These are phyloP conservation scores for Botrytis squamosa DNA, from an alignment of 2,329 filamentous ascomycete species.

Conservation along the genomic window DNA sequence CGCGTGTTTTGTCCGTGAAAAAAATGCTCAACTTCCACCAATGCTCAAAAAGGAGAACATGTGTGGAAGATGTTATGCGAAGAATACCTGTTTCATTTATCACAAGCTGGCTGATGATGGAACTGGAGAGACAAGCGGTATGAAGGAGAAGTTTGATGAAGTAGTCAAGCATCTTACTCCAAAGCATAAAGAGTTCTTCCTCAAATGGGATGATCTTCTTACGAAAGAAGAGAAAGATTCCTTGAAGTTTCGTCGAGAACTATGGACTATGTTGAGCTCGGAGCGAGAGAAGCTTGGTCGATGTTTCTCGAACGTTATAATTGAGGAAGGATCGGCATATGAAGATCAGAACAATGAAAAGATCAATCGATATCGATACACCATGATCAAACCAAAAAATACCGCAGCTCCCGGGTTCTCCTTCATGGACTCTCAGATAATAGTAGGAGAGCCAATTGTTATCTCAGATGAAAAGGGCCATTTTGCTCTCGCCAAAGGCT, in stretches of 20 bases:
- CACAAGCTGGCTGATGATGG: slow-evolving; percentile 88
- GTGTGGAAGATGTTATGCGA: slow-evolving; percentile 87
- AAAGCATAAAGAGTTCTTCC: slow-evolving; percentile 77
- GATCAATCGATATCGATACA: slow-evolving; percentile 90
- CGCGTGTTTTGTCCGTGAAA: slow-evolving; percentile 79
- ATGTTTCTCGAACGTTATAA: slow-evolving; percentile 84
- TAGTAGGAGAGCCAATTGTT: slow-evolving; percentile 87
- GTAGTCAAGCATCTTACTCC: slow-evolving; percentile 74
- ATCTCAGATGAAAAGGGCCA: slow-evolving; percentile 93
- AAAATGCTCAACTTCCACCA: slow-evolving; percentile 73
- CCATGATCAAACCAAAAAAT: slow-evolving; percentile 65
- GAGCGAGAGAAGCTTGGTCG: slow-evolving; percentile 86
- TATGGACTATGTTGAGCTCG: slow-evolving; percentile 92
- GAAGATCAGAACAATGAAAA: slow-evolving; percentile 71
- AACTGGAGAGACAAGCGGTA: slow-evolving; percentile 74
- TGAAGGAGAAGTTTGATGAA: slow-evolving; percentile 79
- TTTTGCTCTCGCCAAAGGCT: slow-evolving; percentile 91
- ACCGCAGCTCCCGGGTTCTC: slow-evolving; percentile 63
- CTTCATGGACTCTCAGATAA: slow-evolving; percentile 87
- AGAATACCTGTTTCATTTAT: slow-evolving; percentile 87
- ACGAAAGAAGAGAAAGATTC: slow-evolving; percentile 93
- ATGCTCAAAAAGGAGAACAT: slow-evolving; percentile 81
- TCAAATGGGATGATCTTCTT: slow-evolving; percentile 89
- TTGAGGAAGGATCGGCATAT: slow-evolving; percentile 72
- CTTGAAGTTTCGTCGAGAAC: slow-evolving; percentile 80